A percentile compares a stretch with the other conserved stretches of the same genome.
Evolutionary conservation across 163 green algal species (phyloP).

Genomic region (Dunaliella salina): DNA sequence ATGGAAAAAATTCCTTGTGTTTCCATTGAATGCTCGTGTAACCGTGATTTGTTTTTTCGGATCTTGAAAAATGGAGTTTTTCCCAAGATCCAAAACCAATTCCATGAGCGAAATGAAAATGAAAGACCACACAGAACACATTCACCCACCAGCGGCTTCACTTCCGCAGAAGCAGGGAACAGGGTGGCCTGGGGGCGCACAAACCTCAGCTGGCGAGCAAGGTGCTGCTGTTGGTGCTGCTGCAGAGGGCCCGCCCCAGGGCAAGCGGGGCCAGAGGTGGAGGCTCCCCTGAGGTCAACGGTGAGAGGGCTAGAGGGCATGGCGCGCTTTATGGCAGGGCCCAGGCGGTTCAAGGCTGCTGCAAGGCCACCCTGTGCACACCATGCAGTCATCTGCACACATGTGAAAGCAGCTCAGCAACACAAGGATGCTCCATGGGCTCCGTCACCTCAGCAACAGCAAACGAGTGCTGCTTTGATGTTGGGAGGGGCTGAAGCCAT

Average conservation of each 20-base stretch:
- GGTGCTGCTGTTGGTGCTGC: neutral
- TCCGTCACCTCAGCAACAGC: too few species aligned
- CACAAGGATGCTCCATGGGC: too few species aligned
- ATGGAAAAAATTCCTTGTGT: neutral
- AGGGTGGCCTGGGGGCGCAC: neutral
- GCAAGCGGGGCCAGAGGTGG: neutral
- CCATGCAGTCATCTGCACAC: too few species aligned
- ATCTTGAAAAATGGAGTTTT: neutral
- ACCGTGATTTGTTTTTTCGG: neutral
- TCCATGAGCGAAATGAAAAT: neutral
- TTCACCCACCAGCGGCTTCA: neutral
- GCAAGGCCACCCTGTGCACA: constrained; percentile 35
- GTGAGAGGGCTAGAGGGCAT: constrained; percentile 43
- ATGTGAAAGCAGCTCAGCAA: too few species aligned
- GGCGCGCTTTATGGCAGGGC: constrained; percentile 21
- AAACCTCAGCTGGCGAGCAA: neutral
- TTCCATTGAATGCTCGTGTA: neutral
- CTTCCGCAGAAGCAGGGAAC: neutral
- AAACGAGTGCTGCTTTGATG: too few species aligned
- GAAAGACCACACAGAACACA: too few species aligned
- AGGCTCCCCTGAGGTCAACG: neutral
- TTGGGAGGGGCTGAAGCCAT: too few species aligned
- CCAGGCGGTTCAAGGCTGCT: constrained; percentile 38
- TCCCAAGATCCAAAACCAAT: neutral
- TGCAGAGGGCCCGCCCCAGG: neutral